Conservation (phyloP, 345 rosid genomes). For the Gossypium arboreum region DNA sequence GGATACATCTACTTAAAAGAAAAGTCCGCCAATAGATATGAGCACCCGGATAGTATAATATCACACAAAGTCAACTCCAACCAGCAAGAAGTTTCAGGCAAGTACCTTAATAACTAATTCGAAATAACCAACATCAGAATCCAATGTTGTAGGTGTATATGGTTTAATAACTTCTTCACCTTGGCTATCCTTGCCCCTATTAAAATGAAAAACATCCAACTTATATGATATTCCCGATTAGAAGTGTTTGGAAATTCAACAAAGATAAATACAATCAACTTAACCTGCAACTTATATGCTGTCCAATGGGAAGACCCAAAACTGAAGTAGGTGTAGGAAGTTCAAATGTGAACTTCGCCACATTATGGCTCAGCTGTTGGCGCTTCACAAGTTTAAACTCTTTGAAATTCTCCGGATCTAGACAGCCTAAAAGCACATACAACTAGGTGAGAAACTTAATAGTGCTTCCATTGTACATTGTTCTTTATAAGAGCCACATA, state of each 20-base stretch:
- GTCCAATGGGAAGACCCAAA: slow-evolving; percentile 96
- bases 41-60: not conserved
- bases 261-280: slow-evolving; percentile 5
- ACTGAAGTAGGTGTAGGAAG: slow-evolving; percentile 75
- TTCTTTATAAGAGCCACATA: not conserved
- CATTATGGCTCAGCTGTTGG: slow-evolving; percentile 84
- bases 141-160: slow-evolving; percentile 93
- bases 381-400: slow-evolving; percentile 87
- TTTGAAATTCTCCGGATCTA: slow-evolving; percentile 88
- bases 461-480: not conserved
- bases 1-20: slow-evolving; percentile 73
- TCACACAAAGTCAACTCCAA: slow-evolving; percentile 7
- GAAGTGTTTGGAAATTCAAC: not conserved
- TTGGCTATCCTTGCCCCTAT: slow-evolving; percentile 81
- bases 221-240: not conserved
- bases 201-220: not conserved
- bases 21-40: not conserved
- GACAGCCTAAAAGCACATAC: slow-evolving; percentile 42
- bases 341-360: slow-evolving; percentile 77
- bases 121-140: slow-evolving; percentile 81
- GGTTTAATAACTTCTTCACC: slow-evolving; percentile 91
- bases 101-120: slow-evolving; percentile 87
- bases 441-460: not conserved
- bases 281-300: slow-evolving; percentile 95
- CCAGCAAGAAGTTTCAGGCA: slow-evolving; percentile 8